Base-by-base conservation (phyloP, 1,139 yeast species). In the Suhomyces choctaworum region DNA sequence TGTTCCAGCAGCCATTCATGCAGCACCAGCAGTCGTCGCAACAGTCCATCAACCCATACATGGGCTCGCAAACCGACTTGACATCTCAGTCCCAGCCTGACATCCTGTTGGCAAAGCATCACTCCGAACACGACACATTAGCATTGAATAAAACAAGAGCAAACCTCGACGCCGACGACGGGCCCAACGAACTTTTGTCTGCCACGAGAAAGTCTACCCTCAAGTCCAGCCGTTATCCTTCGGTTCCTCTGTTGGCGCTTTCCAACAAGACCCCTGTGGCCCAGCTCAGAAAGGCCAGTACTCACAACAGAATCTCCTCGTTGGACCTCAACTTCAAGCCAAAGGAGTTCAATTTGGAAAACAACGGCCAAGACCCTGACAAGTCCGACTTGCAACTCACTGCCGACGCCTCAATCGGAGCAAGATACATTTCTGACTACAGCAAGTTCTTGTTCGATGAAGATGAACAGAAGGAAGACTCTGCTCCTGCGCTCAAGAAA, bases 201-300 rank as follows among this genome's bases (percentile, higher is more conserved):
- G 58, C 57, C 29, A 57, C 70, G 9, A 54, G 73, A 42, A 56
- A 48, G 29, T 56, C 66, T 11, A 61, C 68, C 5, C 44, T 64
- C 23, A 64, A 59, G 45, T 60, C 70, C 5, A 66, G 53, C 37
- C 52, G 74, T 34, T 64, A 53, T 33, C 60, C 71, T 6, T 66
- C 73, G 13, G 64, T 62, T 7, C 74, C 75, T 4, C 52, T 47
- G 50, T 36, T 46, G 24, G 38, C 44, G 5, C 40, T 40, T 22
- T 32, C 20, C 11, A 34, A 36, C 19, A 29, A 24, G 14, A n/a
- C 20, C 10, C 19, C 37, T 6, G 25, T 23, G 10, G 14, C 32
- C 10, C 32, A 34, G 9, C 14, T 31, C 16, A 37, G 43, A 33
- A 37, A 27, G 16, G 22, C 36, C 9, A 27, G 35, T 24, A 21